These are phyloP conservation scores for Taxillus chinensis DNA, from an alignment of 164 flowering plant species.

Conservation along the genomic window DNA sequence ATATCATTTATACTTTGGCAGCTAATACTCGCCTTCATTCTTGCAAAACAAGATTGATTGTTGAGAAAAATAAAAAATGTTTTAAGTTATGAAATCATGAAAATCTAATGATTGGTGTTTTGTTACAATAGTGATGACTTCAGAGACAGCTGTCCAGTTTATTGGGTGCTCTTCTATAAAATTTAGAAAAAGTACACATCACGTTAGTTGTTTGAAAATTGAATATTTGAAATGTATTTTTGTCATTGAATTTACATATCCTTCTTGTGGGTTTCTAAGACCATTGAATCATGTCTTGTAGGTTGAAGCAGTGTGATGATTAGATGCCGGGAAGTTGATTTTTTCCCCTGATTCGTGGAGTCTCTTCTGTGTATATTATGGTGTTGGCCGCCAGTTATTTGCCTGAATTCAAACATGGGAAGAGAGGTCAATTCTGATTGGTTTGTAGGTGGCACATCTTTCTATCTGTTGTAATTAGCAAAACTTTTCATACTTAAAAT, in stretches of 20 bases:
- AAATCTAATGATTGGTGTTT: too few relatives aligned
- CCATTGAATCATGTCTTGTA: conserved; percentile 7
- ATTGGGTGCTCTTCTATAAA: too few relatives aligned
- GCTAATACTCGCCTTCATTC: too few relatives aligned
- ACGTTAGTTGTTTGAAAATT: too few relatives aligned
- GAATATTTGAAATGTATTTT: too few relatives aligned
- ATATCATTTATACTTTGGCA: too few relatives aligned
- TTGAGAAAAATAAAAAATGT: too few relatives aligned
- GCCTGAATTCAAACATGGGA: background rate
- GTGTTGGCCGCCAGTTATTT: conserved; percentile 1
- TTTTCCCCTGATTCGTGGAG: conserved; percentile 4
- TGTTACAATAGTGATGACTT: too few relatives aligned
- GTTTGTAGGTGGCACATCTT: background rate
- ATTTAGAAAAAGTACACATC: too few relatives aligned
- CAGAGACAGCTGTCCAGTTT: too few relatives aligned
- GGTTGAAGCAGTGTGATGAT: conserved; percentile 5
- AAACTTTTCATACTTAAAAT: background rate
- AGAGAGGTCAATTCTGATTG: background rate
- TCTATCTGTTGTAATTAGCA: conserved; percentile 12
- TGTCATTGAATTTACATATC: background rate
- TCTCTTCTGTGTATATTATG: background rate
- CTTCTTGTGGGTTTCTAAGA: background rate
- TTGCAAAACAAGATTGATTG: too few relatives aligned
- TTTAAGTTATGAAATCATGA: too few relatives aligned
- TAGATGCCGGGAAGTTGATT: background rate